These are phyloP conservation scores for Mortierella sp. DNA, from an alignment of 371 early-diverging fungal species.

Conservation along the genomic window DNA sequence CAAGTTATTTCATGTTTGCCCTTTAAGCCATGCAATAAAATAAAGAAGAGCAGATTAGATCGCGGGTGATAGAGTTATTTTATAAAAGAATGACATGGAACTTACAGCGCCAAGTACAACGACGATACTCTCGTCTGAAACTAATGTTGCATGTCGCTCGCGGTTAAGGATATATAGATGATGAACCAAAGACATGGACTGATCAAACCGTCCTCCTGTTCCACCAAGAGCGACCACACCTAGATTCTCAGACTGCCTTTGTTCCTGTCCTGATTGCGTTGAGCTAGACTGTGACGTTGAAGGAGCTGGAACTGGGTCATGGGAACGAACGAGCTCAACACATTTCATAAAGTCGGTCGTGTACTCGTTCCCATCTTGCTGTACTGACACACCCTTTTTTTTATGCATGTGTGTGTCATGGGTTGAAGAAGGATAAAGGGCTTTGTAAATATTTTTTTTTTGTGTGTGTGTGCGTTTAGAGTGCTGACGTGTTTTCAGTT, in stretches of 20 bases:
- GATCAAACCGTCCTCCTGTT: conserved; percentile 92
- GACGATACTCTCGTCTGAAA: conserved; percentile 81
- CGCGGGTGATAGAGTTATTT: too few species aligned
- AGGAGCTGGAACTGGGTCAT: conserved; percentile 23
- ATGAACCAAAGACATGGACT: conserved; percentile 84
- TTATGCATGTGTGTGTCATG: background rate
- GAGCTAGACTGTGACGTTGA: background rate
- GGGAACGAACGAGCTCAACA: conserved; percentile 57
- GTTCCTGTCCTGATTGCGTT: conserved; percentile 1
- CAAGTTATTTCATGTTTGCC: conserved; percentile 78
- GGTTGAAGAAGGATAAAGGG: background rate
- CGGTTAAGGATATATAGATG: conserved; percentile 68
- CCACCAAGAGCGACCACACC: conserved; percentile 86
- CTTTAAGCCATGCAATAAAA: conserved; percentile 40
- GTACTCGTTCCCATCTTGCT: conserved; percentile 69
- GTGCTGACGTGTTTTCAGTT: too few species aligned
- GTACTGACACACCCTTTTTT: conserved; percentile 64
- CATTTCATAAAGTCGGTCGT: conserved; percentile 94
- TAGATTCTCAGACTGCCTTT: conserved; percentile 44
- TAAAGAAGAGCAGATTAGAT: background rate
- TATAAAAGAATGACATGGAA: background rate
- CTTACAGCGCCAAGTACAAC: conserved; percentile 77
- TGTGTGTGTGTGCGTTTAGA: too few species aligned
- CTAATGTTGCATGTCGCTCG: conserved; percentile 68
- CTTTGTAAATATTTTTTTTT: background rate